Evolutionary conservation across 208 protist species (phyloP).

Genomic region (Crithidia brevicula): DNA sequence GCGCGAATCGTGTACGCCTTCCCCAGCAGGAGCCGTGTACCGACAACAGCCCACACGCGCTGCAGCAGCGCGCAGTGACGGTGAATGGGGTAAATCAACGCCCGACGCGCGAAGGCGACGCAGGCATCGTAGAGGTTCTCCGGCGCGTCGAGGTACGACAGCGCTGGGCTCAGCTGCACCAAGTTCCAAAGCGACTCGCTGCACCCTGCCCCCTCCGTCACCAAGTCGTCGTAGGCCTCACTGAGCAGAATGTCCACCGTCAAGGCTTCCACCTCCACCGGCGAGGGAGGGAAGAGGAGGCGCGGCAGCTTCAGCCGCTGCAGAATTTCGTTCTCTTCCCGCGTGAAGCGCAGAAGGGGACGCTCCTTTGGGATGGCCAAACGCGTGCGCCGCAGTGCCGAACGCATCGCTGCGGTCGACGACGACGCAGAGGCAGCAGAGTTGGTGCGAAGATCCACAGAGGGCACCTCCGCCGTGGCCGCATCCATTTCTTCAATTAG

Average conservation of each 20-base stretch:
- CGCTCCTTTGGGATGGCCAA: slow-evolving; percentile 59
- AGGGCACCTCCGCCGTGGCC: neutral
- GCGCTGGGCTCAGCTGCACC: slow-evolving; percentile 74
- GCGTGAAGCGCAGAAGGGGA: slow-evolving; percentile 50
- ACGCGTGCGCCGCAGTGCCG: slow-evolving; percentile 21
- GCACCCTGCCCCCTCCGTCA: slow-evolving; percentile 84
- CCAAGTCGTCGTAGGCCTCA: slow-evolving; percentile 90
- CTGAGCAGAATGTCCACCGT: slow-evolving; percentile 86
- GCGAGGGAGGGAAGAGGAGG: slow-evolving; percentile 63
- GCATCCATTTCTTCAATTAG: slow-evolving; percentile 59
- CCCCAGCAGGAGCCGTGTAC: slow-evolving; percentile 73
- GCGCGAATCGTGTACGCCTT: slow-evolving; percentile 71
- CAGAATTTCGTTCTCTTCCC: slow-evolving; percentile 62
- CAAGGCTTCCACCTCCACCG: slow-evolving; percentile 51
- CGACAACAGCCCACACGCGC: slow-evolving; percentile 73
- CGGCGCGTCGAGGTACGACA: slow-evolving; percentile 83
- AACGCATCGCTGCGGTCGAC: too few relatives aligned
- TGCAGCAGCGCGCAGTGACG: slow-evolving; percentile 82
- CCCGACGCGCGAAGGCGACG: slow-evolving; percentile 75
- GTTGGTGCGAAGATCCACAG: neutral
- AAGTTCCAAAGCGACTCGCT: slow-evolving; percentile 92
- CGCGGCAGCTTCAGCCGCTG: slow-evolving; percentile 46
- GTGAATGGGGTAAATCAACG: slow-evolving; percentile 85
- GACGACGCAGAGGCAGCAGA: neutral
- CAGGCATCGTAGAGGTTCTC: slow-evolving; percentile 84